These are phyloP conservation scores for Acidomyces sp. DNA, from an alignment of 495 filamentous ascomycete species.

Conservation along the genomic window DNA sequence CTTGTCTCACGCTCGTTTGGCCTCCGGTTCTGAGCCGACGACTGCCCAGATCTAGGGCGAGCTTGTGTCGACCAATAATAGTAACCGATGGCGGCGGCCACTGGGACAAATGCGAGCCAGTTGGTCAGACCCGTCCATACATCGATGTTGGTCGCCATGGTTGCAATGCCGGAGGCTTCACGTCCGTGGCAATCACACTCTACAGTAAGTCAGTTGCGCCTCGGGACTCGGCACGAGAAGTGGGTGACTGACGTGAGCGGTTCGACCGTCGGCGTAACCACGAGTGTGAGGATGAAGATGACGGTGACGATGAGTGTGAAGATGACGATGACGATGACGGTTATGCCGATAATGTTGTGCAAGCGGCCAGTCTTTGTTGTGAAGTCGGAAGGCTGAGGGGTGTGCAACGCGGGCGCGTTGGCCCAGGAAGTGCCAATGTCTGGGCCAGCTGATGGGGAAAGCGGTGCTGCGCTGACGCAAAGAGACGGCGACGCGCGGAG, in stretches of 20 bases:
- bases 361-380: neutral
- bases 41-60: neutral
- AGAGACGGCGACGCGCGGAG: no score
- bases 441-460: neutral
- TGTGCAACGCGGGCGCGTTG: neutral
- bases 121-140: conserved; percentile 5
- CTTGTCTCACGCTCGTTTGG: conserved; percentile 3
- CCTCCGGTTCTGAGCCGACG: neutral
- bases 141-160: conserved; percentile 6
- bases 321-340: conserved; percentile 1
- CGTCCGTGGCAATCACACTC: neutral
- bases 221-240: conserved; percentile 4
- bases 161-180: neutral
- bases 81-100: neutral
- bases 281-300: no score
- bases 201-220: neutral
- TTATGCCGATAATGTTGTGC: neutral
- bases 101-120: conserved; percentile 5
- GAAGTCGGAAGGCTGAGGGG: neutral
- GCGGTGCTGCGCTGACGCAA: no score
- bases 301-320: no score
- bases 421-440: neutral
- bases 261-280: no score
- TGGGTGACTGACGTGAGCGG: neutral
- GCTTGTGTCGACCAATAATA: conserved; percentile 1